Evolutionary conservation across 768 basidiomycete genomes (phyloP).

Genomic region (Serpula lacrymans): DNA sequence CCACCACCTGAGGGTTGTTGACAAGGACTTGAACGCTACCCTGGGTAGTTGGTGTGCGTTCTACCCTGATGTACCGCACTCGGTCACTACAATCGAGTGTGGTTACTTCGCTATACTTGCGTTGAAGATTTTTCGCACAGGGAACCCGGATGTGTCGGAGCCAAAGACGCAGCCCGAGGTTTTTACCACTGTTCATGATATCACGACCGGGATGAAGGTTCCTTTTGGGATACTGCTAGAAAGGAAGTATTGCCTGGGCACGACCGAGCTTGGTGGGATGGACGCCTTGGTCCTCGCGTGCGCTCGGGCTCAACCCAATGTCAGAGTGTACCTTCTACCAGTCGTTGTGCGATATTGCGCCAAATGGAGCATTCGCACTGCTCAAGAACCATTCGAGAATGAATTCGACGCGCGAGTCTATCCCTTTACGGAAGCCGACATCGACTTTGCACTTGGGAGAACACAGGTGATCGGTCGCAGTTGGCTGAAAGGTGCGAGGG

Average conservation of each 20-base stretch:
- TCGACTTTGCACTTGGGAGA: constrained; percentile 8
- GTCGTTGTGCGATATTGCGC: constrained; percentile 10
- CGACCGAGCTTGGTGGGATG: constrained; percentile 18
- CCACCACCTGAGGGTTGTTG: constrained; percentile 1
- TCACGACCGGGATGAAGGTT: constrained; percentile 5
- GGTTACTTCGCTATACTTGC: constrained; percentile 25
- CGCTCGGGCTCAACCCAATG: constrained; percentile 7
- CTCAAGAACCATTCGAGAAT: background rate
- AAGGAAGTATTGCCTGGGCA: constrained; percentile 24
- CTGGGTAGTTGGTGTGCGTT: constrained; percentile 25
- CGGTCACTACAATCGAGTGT: constrained; percentile 10
- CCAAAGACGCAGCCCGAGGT: background rate
- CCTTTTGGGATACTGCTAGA: constrained; percentile 25
- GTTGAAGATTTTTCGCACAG: constrained; percentile 27
- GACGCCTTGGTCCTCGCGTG: constrained; percentile 17
- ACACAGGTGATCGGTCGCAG: background rate
- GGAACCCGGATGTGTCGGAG: constrained; percentile 3
- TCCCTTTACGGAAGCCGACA: constrained; percentile 18
- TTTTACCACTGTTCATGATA: constrained; percentile 2
- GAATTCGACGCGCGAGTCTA: constrained; percentile 8
- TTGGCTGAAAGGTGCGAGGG: background rate
- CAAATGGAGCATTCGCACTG: background rate
- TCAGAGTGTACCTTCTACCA: constrained; percentile 14
- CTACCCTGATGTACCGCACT: constrained; percentile 28
- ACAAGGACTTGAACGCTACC: background rate